Conservation (phyloP, 73 alveolate species). For the Durusdinium trenchii region DNA sequence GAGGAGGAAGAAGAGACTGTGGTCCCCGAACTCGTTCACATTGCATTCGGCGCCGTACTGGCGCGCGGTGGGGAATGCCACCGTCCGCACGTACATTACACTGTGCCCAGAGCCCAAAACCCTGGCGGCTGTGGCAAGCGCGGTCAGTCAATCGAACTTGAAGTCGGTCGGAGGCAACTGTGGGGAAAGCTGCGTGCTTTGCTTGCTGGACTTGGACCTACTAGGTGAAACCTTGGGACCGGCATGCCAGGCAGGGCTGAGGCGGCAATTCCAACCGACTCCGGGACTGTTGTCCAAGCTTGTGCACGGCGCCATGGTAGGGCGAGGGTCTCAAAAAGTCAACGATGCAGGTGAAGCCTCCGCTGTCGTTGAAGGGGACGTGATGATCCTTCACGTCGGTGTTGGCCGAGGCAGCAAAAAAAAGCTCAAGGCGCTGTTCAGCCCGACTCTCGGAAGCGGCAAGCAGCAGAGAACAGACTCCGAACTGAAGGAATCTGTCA, state of each 20-base stretch:
- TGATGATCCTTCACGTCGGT: background rate
- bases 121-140: background rate
- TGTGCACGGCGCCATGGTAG: background rate
- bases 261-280: background rate
- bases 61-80: background rate
- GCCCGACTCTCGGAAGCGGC: background rate
- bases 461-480: background rate
- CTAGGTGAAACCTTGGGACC: slow-evolving; percentile 15
- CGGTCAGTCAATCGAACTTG: background rate
- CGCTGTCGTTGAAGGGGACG: background rate
- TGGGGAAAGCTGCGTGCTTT: background rate
- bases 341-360: background rate
- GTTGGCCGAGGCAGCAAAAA: background rate
- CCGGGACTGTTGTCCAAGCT: background rate
- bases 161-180: background rate
- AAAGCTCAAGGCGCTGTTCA: background rate
- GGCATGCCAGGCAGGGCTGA: background rate
- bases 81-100: background rate
- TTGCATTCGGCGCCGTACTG: background rate
- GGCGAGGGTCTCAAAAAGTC: background rate
- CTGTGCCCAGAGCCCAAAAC: background rate
- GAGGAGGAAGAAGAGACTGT: background rate
- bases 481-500: background rate
- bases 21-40: background rate
- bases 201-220: background rate